Evolutionary conservation across 2,329 filamentous ascomycete genomes (phyloP), one percentile per base, ranked within the genome.

Genomic region (Pseudogymnoascus sp.): DNA sequence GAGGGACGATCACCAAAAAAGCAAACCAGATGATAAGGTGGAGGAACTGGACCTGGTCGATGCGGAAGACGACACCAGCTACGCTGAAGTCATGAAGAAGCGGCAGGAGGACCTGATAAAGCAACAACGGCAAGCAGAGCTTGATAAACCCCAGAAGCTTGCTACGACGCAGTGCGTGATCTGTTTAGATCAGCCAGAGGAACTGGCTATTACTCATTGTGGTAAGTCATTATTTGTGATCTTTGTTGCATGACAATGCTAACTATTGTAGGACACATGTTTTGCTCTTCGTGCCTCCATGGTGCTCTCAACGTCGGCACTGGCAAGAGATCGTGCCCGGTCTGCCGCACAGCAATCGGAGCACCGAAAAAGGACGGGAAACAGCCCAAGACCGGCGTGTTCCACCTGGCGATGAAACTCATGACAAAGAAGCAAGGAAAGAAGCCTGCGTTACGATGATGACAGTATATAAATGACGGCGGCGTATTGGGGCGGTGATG

Each of bases 161-260:
- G 77, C 79, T 49, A 76, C 77, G 3, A 85, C 87, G 59, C 83
- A 88, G 72, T 88, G 86, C 66, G 84, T 85, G 46, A 88, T 88
- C 64, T 88, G 86, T 73, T 85, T 88, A 83, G 86, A 88, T 65
- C 78, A 84, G 65, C 81, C 78, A 25, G 81, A 79, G 1, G 76
- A 78, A 28, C 69, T 88, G 65, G 87, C 84, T 1, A 81, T 87
- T 53, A 88, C 86, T 2, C 83, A 87, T 72, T 88, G 86, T 73
- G 86, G 86, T 88, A 83, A 67, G 84, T 72, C 34, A 3, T 40
- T 16, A 28, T 28, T 60, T 23, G 1, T 14, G 16, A 28, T 40
- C 18, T 60, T 38, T 60, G 36, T 56, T 34, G 3, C 16, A 40
- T 16, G 59, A 49, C 31, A 49, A 56, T 42, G 28, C 42, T 46